phyloP scores from a whole-genome alignment of 345 rosid species.

The Moringa oleifera region DNA sequence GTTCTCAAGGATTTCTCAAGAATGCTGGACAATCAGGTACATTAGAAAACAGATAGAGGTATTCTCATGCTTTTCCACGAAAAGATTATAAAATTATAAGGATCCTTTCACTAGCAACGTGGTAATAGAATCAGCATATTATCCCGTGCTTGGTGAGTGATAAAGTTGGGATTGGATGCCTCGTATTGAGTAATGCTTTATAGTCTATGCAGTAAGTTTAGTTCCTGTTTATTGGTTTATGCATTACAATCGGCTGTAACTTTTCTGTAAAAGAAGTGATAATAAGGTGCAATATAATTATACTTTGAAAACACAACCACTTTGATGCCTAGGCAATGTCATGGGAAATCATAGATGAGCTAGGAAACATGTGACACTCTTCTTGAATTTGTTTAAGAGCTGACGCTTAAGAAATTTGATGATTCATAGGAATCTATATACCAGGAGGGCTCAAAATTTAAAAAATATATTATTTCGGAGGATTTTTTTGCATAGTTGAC shows the following conservation, averaged over 20 bases:
- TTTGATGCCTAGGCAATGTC: too few species aligned
- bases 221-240: too few species aligned
- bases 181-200: too few species aligned
- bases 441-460: not conserved
- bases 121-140: not conserved
- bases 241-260: too few species aligned
- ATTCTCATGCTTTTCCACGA: not conserved
- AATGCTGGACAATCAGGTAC: conserved; percentile 91
- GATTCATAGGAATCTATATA: not conserved
- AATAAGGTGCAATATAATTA: too few species aligned
- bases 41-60: not conserved
- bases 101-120: too few species aligned
- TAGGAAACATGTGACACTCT: too few species aligned
- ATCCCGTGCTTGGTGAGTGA: not conserved
- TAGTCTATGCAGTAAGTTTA: too few species aligned
- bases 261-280: too few species aligned
- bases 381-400: not conserved
- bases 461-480: not conserved
- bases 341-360: too few species aligned
- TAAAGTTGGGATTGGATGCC: not conserved
- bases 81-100: too few species aligned
- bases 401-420: not conserved
- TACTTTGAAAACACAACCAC: too few species aligned
- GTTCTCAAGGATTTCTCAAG: conserved; percentile 99
- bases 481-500: not conserved